phyloP scores from a whole-genome alignment of 2,329 filamentous ascomycete species.

The Fusarium beomiforme region DNA sequence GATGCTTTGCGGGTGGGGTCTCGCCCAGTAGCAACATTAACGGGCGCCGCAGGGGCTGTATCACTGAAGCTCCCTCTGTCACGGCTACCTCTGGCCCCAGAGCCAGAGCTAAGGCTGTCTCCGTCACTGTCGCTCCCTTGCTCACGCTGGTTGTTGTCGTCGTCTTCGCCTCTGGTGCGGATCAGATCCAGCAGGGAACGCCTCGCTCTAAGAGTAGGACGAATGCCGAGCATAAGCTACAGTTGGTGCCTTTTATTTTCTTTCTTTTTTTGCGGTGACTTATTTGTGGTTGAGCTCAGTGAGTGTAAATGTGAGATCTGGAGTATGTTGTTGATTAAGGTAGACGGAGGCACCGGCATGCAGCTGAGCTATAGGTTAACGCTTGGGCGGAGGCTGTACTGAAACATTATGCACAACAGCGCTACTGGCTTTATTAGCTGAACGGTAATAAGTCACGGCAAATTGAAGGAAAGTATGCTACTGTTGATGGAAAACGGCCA shows the following conservation, averaged over 20 bases:
- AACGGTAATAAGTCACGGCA: neutral
- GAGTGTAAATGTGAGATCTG: constrained; percentile 1
- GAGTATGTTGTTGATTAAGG: constrained; percentile 16
- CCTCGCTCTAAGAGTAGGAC: constrained; percentile 60
- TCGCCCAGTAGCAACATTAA: constrained; percentile 21
- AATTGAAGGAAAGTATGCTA: neutral
- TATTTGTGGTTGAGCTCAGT: constrained; percentile 14
- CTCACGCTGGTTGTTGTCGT: constrained; percentile 24
- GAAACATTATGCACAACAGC: neutral
- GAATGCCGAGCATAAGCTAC: constrained; percentile 60
- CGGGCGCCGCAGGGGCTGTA: constrained; percentile 34
- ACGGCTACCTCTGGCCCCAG: constrained; percentile 11
- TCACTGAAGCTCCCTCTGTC: constrained; percentile 28
- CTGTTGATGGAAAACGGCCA: no score
- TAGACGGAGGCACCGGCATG: constrained; percentile 18
- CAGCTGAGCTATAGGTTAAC: constrained; percentile 15
- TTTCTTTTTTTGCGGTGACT: constrained; percentile 25
- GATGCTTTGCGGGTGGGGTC: constrained; percentile 39
- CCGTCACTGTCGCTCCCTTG: constrained; percentile 21
- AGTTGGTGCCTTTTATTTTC: constrained; percentile 21
- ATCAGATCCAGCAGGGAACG: constrained; percentile 64
- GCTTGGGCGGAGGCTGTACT: constrained; percentile 15
- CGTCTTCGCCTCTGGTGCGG: constrained; percentile 48
- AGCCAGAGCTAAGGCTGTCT: constrained; percentile 6
- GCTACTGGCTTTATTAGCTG: neutral